phyloP scores from a whole-genome alignment of 208 protist species.

The Leishmania lainsoni region DNA sequence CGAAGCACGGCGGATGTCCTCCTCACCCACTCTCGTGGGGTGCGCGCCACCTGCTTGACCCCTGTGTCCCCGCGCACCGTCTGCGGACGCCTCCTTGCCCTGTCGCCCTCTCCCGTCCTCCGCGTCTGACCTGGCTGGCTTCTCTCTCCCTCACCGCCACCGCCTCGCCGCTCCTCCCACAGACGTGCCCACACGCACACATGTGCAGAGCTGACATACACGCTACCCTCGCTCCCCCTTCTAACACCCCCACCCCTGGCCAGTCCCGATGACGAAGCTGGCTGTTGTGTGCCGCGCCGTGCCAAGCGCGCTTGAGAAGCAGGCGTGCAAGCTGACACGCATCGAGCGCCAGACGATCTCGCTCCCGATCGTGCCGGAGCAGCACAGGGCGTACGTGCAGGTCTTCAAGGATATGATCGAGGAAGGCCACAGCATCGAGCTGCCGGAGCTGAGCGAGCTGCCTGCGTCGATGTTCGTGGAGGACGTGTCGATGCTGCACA shows the following conservation, averaged over 20 bases:
- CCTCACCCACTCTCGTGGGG: not conserved
- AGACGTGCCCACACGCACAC: not conserved
- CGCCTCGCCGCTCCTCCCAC: not conserved
- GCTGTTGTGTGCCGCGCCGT: slow-evolving; percentile 48
- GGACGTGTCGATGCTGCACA: slow-evolving; percentile 55
- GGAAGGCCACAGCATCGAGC: slow-evolving; percentile 48
- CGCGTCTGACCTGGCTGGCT: not conserved
- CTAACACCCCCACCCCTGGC: not conserved
- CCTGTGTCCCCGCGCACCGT: not conserved
- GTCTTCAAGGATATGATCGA: slow-evolving; percentile 44
- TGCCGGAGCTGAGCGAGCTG: slow-evolving; percentile 44
- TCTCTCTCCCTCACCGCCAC: not conserved
- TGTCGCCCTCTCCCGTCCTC: not conserved
- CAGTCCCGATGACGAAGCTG: slow-evolving; percentile 40
- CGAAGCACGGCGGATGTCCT: not conserved
- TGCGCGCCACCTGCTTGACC: not conserved
- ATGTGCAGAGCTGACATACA: not conserved
- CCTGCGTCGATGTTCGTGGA: slow-evolving; percentile 64
- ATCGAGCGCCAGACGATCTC: slow-evolving; percentile 55
- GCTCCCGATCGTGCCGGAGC: slow-evolving; percentile 24
- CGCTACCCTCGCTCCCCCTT: not conserved
- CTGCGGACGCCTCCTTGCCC: not conserved
- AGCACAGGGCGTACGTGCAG: slow-evolving; percentile 52
- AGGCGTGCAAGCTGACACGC: slow-evolving; percentile 54
- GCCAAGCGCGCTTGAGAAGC: slow-evolving; percentile 33